A percentile compares a stretch with the other conserved stretches of the same genome.
Evolutionary conservation across 2,329 filamentous ascomycete species (phyloP).

Genomic region (Phialemonium atrogriseum): DNA sequence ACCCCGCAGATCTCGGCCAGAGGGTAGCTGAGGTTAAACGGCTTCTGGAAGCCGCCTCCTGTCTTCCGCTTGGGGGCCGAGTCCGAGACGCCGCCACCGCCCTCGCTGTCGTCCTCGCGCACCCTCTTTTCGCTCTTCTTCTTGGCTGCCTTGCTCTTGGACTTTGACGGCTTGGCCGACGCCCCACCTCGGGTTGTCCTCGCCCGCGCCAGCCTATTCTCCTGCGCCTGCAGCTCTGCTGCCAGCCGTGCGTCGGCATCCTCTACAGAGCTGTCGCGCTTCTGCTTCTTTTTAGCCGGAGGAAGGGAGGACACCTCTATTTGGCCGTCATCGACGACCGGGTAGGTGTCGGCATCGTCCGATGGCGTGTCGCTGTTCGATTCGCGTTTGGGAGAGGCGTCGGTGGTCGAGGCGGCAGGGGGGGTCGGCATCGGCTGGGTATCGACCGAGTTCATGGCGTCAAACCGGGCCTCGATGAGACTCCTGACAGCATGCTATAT

Average conservation of each 20-base stretch:
- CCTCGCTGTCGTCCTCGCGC: constrained; percentile 71
- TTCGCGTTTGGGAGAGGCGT: constrained; percentile 27
- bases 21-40: constrained; percentile 63
- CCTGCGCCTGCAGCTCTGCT: constrained; percentile 82
- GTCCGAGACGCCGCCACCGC: constrained; percentile 55
- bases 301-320: constrained; percentile 37
- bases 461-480: constrained; percentile 67
- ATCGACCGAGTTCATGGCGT: constrained; percentile 53
- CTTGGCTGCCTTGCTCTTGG: constrained; percentile 54
- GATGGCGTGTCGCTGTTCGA: constrained; percentile 20
- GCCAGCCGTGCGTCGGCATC: constrained; percentile 85
- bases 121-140: constrained; percentile 74
- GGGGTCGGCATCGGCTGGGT: constrained; percentile 37
- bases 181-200: constrained; percentile 71
- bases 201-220: constrained; percentile 62
- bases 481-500: constrained; percentile 58
- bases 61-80: constrained; percentile 67
- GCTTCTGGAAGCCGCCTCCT: constrained; percentile 88
- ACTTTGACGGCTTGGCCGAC: constrained; percentile 35
- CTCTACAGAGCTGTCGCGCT: constrained; percentile 46
- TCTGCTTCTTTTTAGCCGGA: constrained; percentile 58
- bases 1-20: constrained; percentile 65
- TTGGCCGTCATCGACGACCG: constrained; percentile 28
- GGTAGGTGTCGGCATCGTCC: constrained; percentile 18
- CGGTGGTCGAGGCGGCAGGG: constrained; percentile 26